A percentile compares a stretch with the other conserved stretches of the same genome.
Conservation (phyloP, 495 filamentous ascomycete genomes). For the Tuber calosporum region DNA sequence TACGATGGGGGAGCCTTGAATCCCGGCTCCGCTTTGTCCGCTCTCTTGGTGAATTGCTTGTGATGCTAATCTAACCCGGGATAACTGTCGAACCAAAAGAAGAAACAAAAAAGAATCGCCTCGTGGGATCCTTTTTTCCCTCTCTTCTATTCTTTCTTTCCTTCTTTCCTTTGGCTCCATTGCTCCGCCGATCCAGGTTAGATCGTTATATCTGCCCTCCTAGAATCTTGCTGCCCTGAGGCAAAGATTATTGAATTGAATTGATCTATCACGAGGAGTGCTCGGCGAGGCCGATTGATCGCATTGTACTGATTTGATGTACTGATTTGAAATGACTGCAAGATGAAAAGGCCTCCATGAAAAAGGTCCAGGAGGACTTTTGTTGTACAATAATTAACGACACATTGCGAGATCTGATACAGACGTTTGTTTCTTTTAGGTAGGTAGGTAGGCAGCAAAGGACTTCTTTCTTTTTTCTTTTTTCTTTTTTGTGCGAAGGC, state of each 20-base stretch:
- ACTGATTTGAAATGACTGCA: constrained; percentile 6
- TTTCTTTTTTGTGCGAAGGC: background rate
- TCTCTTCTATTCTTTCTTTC: background rate
- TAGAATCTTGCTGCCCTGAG: background rate
- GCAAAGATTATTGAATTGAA: background rate
- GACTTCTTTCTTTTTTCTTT: background rate
- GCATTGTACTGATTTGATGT: constrained; percentile 3
- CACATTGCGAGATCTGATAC: constrained; percentile 5
- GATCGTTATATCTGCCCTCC: background rate
- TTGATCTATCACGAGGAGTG: background rate
- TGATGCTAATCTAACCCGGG: background rate
- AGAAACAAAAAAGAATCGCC: background rate
- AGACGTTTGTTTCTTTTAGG: background rate
- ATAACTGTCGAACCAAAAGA: background rate
- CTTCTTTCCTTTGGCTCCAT: background rate
- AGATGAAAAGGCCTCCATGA: background rate
- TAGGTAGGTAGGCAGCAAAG: background rate
- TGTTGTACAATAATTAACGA: constrained; percentile 5
- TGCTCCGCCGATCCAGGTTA: background rate
- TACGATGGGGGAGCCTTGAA: background rate
- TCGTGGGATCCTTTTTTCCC: background rate
- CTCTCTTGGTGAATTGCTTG: background rate
- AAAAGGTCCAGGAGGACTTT: background rate
- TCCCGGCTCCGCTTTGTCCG: background rate
- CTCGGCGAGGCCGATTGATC: background rate